Evolutionary conservation across 164 flowering plant genomes (phyloP), one percentile per base, ranked within the genome.

Genomic region (Akebia trifoliata): DNA sequence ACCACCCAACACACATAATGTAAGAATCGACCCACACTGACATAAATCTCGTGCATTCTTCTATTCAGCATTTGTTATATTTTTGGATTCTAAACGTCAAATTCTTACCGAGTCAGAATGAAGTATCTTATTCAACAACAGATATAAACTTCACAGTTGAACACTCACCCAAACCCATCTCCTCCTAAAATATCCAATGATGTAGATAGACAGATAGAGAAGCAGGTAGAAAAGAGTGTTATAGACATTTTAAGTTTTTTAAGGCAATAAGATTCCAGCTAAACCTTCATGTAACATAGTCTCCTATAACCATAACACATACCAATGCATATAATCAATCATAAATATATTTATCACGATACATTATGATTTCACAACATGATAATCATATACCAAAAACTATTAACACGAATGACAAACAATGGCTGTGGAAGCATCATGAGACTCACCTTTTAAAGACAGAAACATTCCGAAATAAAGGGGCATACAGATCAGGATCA

Each of bases 391-490:
- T 22, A 5, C 29, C 8, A 21, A 21, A 24, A 46, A 25, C 2
- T 1, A 34, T 4, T 52, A 36, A 22, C 2, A 52, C 20, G 8
- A 11, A 31, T 7, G 38, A 8, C 15, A 34, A 28, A 39, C 11
- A 21, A 34, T 6, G 3, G 1, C 9, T 25, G 4, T 12, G 20
- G 31, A 38, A 26, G 4, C 20, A 24, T 24, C 15, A 25, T 24
- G 2, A 38, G 12, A 56, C 51, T 30, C 75, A 87, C 97, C 97
- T 85, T 65, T 69, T 75, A 61, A 90, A 90, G 30, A 68, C 51
- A 52, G 95, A 81, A 47, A 84, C 43, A 72, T 90, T 90, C 44
- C 66, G 70, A 66, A 87, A 87, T 39, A 87, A 31, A 45, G 94
- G 84, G 9, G 83, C 77, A 67, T 78, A 72, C 15, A 90, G 69